Evolutionary conservation across 768 basidiomycete genomes (phyloP).

Genomic region (Tulasnella calospora): DNA sequence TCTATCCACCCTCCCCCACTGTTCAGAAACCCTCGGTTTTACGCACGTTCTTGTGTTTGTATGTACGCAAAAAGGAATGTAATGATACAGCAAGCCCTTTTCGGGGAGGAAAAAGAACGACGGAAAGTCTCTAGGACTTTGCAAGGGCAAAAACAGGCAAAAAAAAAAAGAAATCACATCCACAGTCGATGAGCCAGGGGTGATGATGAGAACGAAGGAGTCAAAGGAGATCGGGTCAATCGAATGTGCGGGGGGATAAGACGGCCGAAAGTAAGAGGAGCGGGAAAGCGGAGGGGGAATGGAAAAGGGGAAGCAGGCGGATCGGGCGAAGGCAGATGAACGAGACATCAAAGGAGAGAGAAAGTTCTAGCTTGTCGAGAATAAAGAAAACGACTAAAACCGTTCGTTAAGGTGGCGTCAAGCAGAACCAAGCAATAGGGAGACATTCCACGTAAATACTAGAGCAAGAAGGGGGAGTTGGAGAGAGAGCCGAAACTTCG

Average conservation of each 20-base stretch:
- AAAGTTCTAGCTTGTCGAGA: neutral
- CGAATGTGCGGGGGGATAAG: neutral
- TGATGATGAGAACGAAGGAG: neutral
- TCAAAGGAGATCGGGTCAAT: neutral
- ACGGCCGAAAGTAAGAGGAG: neutral
- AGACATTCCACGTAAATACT: neutral
- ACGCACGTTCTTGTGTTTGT: neutral
- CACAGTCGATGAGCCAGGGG: neutral
- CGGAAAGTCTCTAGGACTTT: neutral
- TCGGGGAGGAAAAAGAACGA: neutral
- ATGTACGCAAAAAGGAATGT: neutral
- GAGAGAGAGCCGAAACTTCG: neutral
- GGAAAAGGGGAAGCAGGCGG: neutral
- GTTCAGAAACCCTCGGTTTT: neutral
- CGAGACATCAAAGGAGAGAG: neutral
- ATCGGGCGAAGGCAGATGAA: neutral
- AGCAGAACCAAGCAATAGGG: neutral
- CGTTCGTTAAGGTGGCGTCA: neutral
- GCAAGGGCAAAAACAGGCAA: neutral
- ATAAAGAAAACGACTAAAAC: neutral
- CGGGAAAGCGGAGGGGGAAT: neutral
- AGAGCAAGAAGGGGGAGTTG: neutral
- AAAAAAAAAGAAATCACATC: neutral
- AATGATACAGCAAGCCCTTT: conserved; percentile 1
- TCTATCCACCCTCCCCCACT: neutral